These are phyloP conservation scores for Botrytis fabae DNA, from an alignment of 2,329 filamentous ascomycete genomes.

Conservation along the genomic window DNA sequence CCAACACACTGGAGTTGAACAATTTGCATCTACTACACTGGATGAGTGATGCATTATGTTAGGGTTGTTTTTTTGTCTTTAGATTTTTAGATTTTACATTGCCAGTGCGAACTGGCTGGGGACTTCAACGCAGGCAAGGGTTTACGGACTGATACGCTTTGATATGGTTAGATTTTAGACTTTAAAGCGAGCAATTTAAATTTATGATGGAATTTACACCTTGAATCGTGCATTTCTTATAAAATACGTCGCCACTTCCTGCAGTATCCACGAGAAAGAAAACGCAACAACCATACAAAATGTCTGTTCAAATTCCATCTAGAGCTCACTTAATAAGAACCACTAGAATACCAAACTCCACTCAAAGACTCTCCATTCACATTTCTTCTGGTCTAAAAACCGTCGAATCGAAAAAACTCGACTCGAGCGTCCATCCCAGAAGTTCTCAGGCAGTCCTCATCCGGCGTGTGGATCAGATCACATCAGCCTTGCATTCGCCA, in stretches of 20 bases:
- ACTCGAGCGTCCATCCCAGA: not conserved
- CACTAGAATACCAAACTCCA: not conserved
- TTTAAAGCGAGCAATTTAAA: not conserved
- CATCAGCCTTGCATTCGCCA: not conserved
- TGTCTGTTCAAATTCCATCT: not conserved
- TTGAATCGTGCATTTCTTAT: not conserved
- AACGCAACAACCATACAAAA: not conserved
- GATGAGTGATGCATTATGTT: slow-evolving; percentile 3
- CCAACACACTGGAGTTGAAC: not conserved
- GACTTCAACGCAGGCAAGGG: not conserved
- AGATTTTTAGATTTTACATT: slow-evolving; percentile 15
- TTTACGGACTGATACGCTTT: not conserved
- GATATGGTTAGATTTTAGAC: not conserved
- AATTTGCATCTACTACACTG: not conserved
- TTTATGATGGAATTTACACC: not conserved
- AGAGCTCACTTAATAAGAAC: not conserved
- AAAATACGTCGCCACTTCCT: not conserved
- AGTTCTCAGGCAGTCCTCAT: not conserved
- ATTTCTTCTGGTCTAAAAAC: not conserved
- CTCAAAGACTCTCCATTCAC: not conserved
- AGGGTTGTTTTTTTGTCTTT: not conserved
- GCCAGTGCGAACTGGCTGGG: slow-evolving; percentile 8
- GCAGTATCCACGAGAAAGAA: not conserved
- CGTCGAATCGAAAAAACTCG: not conserved
- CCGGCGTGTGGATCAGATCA: not conserved